A percentile compares a stretch with the other conserved stretches of the same genome.
These are phyloP conservation scores for Aspergillus bridgeri DNA, from an alignment of 495 filamentous ascomycete genomes.

Conservation along the genomic window DNA sequence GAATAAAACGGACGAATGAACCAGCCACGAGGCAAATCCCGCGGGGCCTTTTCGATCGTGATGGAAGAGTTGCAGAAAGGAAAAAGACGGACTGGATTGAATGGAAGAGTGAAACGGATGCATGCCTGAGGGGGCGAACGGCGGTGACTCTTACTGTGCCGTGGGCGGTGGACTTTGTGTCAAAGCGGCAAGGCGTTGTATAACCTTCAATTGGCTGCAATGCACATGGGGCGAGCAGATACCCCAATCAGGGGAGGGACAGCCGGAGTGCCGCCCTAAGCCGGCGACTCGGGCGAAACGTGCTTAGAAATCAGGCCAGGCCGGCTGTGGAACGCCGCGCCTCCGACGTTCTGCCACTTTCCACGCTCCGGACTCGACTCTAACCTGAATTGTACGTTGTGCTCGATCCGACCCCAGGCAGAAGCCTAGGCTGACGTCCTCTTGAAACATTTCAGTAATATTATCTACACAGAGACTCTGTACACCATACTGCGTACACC, in stretches of 20 bases:
- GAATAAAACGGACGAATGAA: neutral
- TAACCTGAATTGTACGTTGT: neutral
- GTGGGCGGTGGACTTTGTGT: neutral
- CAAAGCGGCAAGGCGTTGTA: neutral
- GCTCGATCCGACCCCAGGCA: neutral
- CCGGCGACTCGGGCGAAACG: neutral
- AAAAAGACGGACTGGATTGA: neutral
- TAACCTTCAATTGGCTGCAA: neutral
- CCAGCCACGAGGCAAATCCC: neutral
- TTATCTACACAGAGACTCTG: too few species aligned
- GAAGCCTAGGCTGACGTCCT: neutral
- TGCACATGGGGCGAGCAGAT: neutral
- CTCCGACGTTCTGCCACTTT: slow-evolving; percentile 1
- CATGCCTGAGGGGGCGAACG: neutral
- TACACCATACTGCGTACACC: too few species aligned
- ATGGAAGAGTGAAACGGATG: neutral
- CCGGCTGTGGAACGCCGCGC: neutral
- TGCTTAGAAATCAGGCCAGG: slow-evolving; percentile 26
- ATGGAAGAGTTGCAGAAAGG: neutral
- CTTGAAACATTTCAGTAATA: too few species aligned
- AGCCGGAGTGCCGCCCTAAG: neutral
- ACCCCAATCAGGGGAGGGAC: neutral
- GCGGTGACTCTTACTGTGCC: neutral
- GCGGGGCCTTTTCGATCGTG: neutral
- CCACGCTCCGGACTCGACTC: neutral